These are phyloP conservation scores for Mycosphaerella sp. DNA, from an alignment of 2,329 filamentous ascomycete genomes.

Conservation along the genomic window DNA sequence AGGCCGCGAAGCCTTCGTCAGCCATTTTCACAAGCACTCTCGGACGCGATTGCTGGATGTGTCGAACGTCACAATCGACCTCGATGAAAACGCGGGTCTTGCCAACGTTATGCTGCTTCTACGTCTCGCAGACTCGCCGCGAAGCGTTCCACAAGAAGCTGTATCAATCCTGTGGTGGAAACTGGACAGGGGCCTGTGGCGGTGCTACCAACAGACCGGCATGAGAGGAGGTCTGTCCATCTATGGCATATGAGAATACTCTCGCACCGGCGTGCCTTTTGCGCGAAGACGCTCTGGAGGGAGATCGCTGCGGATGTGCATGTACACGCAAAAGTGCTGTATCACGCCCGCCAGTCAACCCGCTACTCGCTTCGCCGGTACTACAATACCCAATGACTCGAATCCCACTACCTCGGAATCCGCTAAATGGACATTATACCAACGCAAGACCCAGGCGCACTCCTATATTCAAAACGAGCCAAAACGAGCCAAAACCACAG, in stretches of 20 bases:
- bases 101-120: conserved; percentile 16
- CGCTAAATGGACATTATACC: no score
- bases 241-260: conserved; percentile 3
- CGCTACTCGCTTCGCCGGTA: no score
- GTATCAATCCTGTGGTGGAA: conserved; percentile 15
- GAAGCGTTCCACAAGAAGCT: conserved; percentile 4
- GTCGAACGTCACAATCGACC: conserved; percentile 8
- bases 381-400: no score
- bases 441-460: no score
- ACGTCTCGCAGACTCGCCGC: conserved; percentile 1
- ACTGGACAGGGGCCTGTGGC: conserved; percentile 12
- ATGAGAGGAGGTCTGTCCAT: conserved; percentile 11
- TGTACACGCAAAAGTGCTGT: no score
- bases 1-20: conserved; percentile 3
- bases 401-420: no score
- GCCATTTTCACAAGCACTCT: conserved; percentile 4
- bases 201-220: conserved; percentile 15
- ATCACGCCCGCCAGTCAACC: no score
- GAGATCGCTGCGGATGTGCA: no score
- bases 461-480: no score
- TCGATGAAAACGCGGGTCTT: conserved; percentile 12
- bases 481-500: no score
- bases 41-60: conserved; percentile 2
- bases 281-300: neutral
- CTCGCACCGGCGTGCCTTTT: neutral